Conservation (phyloP, 805 yeast genomes). For the Saccharomycopsis sp. region DNA sequence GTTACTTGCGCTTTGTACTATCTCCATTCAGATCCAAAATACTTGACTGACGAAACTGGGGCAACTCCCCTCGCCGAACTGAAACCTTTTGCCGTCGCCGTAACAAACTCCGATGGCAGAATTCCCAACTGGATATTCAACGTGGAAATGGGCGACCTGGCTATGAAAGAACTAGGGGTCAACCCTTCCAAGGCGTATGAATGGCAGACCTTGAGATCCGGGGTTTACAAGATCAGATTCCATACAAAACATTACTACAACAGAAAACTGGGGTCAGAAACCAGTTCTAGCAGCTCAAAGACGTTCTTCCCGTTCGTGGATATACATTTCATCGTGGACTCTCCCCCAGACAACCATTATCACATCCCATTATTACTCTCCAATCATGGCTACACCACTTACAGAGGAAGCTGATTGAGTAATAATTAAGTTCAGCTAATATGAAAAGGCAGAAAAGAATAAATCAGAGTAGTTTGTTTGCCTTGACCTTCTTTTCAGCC, state of each 20-base stretch:
- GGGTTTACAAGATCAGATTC: constrained; percentile 68
- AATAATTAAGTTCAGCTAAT: no score
- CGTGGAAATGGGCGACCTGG: constrained; percentile 19
- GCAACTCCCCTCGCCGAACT: constrained; percentile 27
- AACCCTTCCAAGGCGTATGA: constrained; percentile 20
- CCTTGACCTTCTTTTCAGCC: constrained; percentile 7
- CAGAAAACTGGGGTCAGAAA: no score
- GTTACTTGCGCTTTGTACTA: constrained; percentile 57
- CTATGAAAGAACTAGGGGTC: constrained; percentile 4
- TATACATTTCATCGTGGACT: constrained; percentile 56
- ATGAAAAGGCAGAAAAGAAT: no score
- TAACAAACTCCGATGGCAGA: constrained; percentile 77
- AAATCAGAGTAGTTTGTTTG: constrained; percentile 6
- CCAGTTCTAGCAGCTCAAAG: no score
- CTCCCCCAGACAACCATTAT: constrained; percentile 70
- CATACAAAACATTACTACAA: constrained; percentile 63
- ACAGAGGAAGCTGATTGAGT: constrained; percentile 61
- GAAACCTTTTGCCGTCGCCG: constrained; percentile 54
- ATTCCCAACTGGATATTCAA: constrained; percentile 55
- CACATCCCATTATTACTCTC: constrained; percentile 83
- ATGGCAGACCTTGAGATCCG: constrained; percentile 46
- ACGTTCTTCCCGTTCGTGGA: constrained; percentile 88
- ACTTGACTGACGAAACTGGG: not conserved
- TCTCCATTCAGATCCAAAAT: constrained; percentile 22
- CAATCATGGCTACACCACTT: constrained; percentile 83